These are phyloP conservation scores for Aspergillus sp. DNA, from an alignment of 2,329 filamentous ascomycete genomes.

Conservation along the genomic window DNA sequence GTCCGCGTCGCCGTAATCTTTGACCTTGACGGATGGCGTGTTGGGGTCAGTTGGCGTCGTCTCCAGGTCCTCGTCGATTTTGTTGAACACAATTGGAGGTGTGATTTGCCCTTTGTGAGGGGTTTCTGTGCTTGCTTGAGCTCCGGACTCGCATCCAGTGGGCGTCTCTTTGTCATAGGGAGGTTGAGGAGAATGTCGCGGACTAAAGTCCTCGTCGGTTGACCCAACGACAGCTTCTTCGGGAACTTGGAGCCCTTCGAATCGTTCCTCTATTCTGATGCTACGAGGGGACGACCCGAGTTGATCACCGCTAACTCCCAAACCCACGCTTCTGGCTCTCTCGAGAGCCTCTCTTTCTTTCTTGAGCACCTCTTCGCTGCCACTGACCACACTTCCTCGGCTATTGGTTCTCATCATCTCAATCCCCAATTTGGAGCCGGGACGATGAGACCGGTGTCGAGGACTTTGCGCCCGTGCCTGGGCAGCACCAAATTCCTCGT, in stretches of 20 bases:
- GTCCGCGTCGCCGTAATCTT: constrained; percentile 15
- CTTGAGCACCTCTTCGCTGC: constrained; percentile 40
- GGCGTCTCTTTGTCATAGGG: constrained; percentile 15
- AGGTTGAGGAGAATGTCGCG: constrained; percentile 19
- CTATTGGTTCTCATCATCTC: constrained; percentile 99
- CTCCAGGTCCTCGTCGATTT: background rate
- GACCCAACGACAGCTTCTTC: constrained; percentile 32
- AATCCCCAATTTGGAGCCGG: constrained; percentile 85
- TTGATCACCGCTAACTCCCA: constrained; percentile 20
- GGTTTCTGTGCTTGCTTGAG: constrained; percentile 8
- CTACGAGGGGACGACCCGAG: constrained; percentile 21
- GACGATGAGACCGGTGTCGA: constrained; percentile 55
- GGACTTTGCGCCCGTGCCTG: constrained; percentile 53
- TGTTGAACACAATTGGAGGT: constrained; percentile 26
- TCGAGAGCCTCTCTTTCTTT: constrained; percentile 36
- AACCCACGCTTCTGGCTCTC: constrained; percentile 23
- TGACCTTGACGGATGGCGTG: constrained; percentile 22
- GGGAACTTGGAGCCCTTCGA: constrained; percentile 35
- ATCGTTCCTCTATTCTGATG: constrained; percentile 29
- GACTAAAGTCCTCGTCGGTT: constrained; percentile 29
- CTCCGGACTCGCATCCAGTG: constrained; percentile 3
- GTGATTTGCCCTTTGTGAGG: constrained; percentile 29
- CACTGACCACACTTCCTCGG: constrained; percentile 70
- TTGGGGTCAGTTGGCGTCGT: constrained; percentile 10
- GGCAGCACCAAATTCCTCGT: constrained; percentile 75